These are phyloP conservation scores for Chrysoporthe deuterocubensis DNA, from an alignment of 2,329 filamentous ascomycete genomes.

Conservation along the genomic window DNA sequence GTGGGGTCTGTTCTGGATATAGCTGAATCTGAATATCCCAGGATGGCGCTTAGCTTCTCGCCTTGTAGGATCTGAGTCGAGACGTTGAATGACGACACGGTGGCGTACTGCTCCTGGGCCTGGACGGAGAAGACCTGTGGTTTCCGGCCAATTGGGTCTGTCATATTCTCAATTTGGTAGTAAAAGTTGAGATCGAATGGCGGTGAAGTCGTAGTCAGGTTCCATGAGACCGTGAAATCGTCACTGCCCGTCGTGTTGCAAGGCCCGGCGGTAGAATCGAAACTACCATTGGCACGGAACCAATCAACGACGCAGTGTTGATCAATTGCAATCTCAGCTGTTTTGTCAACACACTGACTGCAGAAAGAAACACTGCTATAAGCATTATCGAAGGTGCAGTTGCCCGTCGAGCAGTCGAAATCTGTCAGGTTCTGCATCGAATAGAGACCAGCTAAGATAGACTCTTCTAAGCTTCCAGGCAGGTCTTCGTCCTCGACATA, in stretches of 20 bases:
- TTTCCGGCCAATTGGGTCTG: not conserved
- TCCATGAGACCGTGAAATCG: not conserved
- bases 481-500: not conserved
- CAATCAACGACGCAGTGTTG: not conserved
- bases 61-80: not conserved
- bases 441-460: not conserved
- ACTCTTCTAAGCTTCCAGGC: not conserved
- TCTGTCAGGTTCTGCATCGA: not conserved
- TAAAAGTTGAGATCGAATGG: slow-evolving; percentile 6
- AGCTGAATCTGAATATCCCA: slow-evolving; percentile 2
- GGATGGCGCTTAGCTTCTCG: not conserved
- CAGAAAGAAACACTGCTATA: slow-evolving; percentile 13
- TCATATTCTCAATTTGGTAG: not conserved
- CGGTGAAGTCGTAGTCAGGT: not conserved
- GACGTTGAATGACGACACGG: not conserved
- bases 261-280: not conserved
- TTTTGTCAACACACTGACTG: slow-evolving; percentile 9
- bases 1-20: not conserved
- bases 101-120: not conserved
- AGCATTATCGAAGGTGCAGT: slow-evolving; percentile 14
- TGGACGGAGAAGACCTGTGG: not conserved
- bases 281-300: too few relatives aligned
- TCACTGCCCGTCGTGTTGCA: not conserved
- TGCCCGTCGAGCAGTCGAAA: slow-evolving; percentile 13
- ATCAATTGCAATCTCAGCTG: not conserved